Evolutionary conservation across 164 flowering plant species (phyloP), one percentile per base, ranked within the genome.

Genomic region (Sextonia rubra): DNA sequence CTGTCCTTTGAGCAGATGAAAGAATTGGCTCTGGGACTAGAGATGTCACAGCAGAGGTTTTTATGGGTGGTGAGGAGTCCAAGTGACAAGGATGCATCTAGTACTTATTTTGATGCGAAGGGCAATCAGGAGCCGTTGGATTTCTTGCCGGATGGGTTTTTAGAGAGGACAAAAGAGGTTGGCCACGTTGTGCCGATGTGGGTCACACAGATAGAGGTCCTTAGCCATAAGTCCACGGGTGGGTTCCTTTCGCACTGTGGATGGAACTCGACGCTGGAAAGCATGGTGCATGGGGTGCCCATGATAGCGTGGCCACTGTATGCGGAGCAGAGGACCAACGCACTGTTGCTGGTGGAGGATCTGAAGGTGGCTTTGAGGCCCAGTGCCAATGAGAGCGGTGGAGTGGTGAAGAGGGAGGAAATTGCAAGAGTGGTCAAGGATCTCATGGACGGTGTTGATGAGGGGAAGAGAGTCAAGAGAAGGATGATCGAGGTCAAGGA

Each of bases 1-100:
- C 14, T 81, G 8, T 68, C 80, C 3, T 18, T 26, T 0, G 71
- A 68, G 52, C 83, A 83, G 69, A 47, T 61, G 1, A 63, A 60
- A 2, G 83, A 83, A 75, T 30, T 83, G 47, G 84, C 82, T 0
- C 29, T 30, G 27, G 85, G 83, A 6, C 72, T 82, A 44, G 81
- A 78, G 68, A 64, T 69, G 70, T 80, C 83, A 60, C 58, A 27
- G 23, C 70, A 75, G 18, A 69, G 78, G 24, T 78, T 75, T 70
- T 29, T 75, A 4, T 75, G 81, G 78, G 74, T 75, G 4, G 73
- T 69, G 7, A 23, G 73, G 23, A 27, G 37, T 56, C 79, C 76
- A 4, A 30, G 70, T 9, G 49, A 52, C 12, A 66, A 44, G 7
- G 52, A 55, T 0, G 78, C 73, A 11, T 15, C 75, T 3, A 63